Percentiles rank a stretch among this genome's conserved stretches.
phyloP scores from a whole-genome alignment of 2,329 filamentous ascomycete genomes.

The Colletotrichum higginsianum region DNA sequence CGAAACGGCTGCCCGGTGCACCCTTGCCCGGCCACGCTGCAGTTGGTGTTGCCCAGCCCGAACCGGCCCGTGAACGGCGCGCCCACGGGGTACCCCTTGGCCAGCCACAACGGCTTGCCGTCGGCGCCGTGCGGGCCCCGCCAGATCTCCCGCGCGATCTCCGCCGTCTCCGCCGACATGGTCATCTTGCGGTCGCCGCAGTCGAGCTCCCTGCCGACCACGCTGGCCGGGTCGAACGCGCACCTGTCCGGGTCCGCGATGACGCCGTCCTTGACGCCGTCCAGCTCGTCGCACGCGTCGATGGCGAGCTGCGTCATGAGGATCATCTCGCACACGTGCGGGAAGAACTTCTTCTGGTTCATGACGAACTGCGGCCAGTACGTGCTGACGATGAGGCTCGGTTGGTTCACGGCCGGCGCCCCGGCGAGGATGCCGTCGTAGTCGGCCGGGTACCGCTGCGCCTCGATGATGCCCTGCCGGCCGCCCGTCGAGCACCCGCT shows the following conservation, averaged over 20 bases:
- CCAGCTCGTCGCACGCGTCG: conserved; percentile 40
- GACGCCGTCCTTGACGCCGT: conserved; percentile 38
- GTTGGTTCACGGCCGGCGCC: conserved; percentile 56
- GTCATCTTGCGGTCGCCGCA: conserved; percentile 47
- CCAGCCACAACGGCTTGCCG: conserved; percentile 30
- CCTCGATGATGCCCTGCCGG: conserved; percentile 67
- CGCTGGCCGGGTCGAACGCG: conserved; percentile 46
- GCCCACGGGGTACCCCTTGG: conserved; percentile 29
- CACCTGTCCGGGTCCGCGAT: conserved; percentile 37
- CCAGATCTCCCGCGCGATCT: conserved; percentile 37
- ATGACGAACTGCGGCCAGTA: conserved; percentile 43
- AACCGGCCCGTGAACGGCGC: conserved; percentile 39
- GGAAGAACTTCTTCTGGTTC: conserved; percentile 34
- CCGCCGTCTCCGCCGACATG: conserved; percentile 35
- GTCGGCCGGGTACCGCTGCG: conserved; percentile 66
- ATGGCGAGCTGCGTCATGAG: conserved; percentile 48
- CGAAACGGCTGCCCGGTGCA: conserved; percentile 36
- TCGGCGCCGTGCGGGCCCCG: conserved; percentile 26
- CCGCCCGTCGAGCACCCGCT: conserved; percentile 70
- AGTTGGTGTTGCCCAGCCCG: conserved; percentile 39
- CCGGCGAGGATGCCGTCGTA: conserved; percentile 69
- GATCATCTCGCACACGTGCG: conserved; percentile 46
- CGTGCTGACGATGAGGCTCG: conserved; percentile 38
- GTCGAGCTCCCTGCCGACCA: conserved; percentile 40
- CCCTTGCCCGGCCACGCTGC: conserved; percentile 13